These are phyloP conservation scores for Schizochytrium sp. DNA, from an alignment of 108 stramenopile genomes.

Conservation along the genomic window DNA sequence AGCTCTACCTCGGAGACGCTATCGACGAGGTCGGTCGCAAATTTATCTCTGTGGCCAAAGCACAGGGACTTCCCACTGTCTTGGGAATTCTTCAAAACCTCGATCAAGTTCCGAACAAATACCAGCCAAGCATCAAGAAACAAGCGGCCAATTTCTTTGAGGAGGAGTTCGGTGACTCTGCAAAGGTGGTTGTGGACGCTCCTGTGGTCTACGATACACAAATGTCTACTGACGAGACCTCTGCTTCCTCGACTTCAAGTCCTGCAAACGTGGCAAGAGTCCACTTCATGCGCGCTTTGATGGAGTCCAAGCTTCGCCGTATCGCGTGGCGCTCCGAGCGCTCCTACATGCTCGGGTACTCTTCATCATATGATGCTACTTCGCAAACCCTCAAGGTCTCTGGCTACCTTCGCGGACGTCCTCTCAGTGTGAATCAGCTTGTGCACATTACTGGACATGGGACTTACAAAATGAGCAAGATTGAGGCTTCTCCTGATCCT, in stretches of 20 bases:
- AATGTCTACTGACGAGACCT: slow-evolving; percentile 66
- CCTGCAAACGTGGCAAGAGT: slow-evolving; percentile 40
- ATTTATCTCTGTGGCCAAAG: slow-evolving; percentile 88
- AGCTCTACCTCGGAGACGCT: slow-evolving; percentile 54
- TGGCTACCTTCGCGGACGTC: slow-evolving; percentile 90
- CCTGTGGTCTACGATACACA: slow-evolving; percentile 71
- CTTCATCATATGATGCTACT: slow-evolving; percentile 75
- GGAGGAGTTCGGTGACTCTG: slow-evolving; percentile 66
- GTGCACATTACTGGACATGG: slow-evolving; percentile 91
- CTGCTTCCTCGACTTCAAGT: neutral
- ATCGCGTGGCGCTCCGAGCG: slow-evolving; percentile 77
- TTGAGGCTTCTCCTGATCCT: neutral
- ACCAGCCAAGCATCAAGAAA: slow-evolving; percentile 62
- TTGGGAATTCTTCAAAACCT: slow-evolving; percentile 82
- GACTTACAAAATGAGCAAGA: slow-evolving; percentile 81
- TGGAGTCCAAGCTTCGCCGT: slow-evolving; percentile 65
- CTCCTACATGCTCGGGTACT: slow-evolving; percentile 78
- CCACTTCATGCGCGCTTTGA: slow-evolving; percentile 78
- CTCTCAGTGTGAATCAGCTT: slow-evolving; percentile 85
- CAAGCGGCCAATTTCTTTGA: slow-evolving; percentile 72
- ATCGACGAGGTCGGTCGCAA: slow-evolving; percentile 74
- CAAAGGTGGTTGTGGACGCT: slow-evolving; percentile 31
- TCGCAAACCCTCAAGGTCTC: slow-evolving; percentile 80
- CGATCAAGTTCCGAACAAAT: slow-evolving; percentile 64
- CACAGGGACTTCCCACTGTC: slow-evolving; percentile 90